Conservation (phyloP, 1,284 basidiomycete species). For the Butyriboletus appendiculatus region DNA sequence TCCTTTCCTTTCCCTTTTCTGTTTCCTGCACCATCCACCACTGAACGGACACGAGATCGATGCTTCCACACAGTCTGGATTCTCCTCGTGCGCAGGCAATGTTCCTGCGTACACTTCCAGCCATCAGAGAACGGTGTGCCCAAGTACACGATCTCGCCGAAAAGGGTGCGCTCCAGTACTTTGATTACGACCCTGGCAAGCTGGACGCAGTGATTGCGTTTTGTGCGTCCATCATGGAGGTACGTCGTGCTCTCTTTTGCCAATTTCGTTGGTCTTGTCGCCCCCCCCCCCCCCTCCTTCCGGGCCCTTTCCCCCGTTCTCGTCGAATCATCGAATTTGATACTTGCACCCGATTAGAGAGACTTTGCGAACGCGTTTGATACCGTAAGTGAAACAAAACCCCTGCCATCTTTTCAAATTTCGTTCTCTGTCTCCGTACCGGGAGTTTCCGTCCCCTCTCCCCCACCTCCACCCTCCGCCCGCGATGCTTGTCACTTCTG, state of each 20-base stretch:
- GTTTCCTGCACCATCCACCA: background rate
- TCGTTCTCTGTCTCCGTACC: background rate
- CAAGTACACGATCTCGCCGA: slow-evolving; percentile 79
- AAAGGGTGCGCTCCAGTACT: slow-evolving; percentile 78
- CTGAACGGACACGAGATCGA: slow-evolving; percentile 3
- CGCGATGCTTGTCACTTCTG: background rate
- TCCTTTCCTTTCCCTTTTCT: background rate
- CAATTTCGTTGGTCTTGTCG: background rate
- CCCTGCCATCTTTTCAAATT: background rate
- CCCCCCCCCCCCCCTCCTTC: no score
- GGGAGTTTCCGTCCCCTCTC: background rate
- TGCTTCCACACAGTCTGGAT: slow-evolving; percentile 13
- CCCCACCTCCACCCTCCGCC: slow-evolving; percentile 9
- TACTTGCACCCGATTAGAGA: slow-evolving; percentile 46
- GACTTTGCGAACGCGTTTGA: slow-evolving; percentile 79
- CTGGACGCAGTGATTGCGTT: slow-evolving; percentile 76
- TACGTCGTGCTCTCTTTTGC: slow-evolving; percentile 25
- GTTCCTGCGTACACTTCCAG: slow-evolving; percentile 85
- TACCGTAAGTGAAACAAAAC: slow-evolving; percentile 44
- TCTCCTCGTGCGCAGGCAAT: slow-evolving; percentile 43
- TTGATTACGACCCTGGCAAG: slow-evolving; percentile 80
- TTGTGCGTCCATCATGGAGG: slow-evolving; percentile 82
- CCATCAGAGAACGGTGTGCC: slow-evolving; percentile 84
- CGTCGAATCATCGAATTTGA: background rate
- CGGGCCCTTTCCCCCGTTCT: background rate